These are phyloP conservation scores for Chrysosporium queenslandicum DNA, from an alignment of 2,329 filamentous ascomycete species.

Conservation along the genomic window DNA sequence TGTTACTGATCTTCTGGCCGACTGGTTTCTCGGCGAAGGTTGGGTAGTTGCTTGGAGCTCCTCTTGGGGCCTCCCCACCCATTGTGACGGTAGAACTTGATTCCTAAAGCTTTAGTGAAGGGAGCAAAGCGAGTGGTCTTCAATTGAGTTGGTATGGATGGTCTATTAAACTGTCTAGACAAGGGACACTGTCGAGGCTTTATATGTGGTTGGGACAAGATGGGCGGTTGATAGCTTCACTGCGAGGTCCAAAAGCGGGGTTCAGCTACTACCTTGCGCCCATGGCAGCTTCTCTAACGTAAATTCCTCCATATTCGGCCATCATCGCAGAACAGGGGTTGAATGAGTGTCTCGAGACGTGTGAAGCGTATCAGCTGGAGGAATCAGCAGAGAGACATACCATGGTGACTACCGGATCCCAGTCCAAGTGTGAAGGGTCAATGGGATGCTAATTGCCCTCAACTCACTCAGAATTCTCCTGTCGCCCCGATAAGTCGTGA, in stretches of 20 bases:
- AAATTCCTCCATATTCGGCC: background rate
- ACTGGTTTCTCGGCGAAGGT: slow-evolving; percentile 44
- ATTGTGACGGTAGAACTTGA: slow-evolving; percentile 17
- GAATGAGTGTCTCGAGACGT: background rate
- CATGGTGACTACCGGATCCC: background rate
- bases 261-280: background rate
- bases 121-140: background rate
- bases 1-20: slow-evolving; percentile 71
- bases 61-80: slow-evolving; percentile 31
- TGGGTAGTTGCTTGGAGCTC: slow-evolving; percentile 39
- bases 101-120: background rate
- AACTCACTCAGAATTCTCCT: no score
- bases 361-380: slow-evolving; percentile 6
- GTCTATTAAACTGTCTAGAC: background rate
- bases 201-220: background rate
- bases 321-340: background rate
- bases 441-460: no score
- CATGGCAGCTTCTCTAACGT: background rate
- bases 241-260: slow-evolving; percentile 7
- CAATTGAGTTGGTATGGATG: background rate
- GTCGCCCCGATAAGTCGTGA: no score
- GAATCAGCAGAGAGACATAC: background rate
- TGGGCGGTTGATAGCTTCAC: background rate
- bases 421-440: background rate
- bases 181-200: background rate